These are phyloP conservation scores for Solanum sparsipilum DNA, from an alignment of 257 asterid species.

Conservation along the genomic window DNA sequence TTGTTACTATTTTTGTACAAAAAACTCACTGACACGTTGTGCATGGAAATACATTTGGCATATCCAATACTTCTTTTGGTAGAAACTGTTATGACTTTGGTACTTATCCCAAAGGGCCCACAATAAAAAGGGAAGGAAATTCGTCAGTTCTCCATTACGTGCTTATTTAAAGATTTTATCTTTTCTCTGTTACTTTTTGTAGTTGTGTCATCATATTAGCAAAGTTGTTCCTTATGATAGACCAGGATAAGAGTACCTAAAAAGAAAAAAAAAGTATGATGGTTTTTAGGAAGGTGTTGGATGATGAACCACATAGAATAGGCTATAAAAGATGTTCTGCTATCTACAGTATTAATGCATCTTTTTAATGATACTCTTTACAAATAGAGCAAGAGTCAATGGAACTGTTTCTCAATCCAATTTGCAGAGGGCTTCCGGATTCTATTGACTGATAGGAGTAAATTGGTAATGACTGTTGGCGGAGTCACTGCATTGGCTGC, in stretches of 20 bases:
- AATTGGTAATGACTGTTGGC: constrained; percentile 79
- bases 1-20: neutral
- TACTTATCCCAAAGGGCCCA: neutral
- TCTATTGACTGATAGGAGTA: constrained; percentile 80
- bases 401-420: constrained; percentile 4
- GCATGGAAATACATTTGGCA: neutral
- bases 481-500: constrained; percentile 99
- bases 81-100: neutral
- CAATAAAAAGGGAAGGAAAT: neutral
- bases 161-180: neutral
- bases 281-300: neutral
- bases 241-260: neutral
- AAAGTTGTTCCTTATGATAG: neutral
- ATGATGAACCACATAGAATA: neutral
- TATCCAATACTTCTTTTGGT: constrained; percentile 1
- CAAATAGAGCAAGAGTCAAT: neutral
- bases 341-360: neutral
- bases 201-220: neutral
- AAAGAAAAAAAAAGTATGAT: neutral
- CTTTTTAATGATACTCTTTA: neutral
- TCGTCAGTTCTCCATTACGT: neutral
- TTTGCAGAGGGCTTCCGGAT: constrained; percentile 69
- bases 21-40: neutral
- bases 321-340: neutral
- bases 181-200: neutral